phyloP scores from a whole-genome alignment of 352 stramenopile species.

The Pythium aphanidermatum region DNA sequence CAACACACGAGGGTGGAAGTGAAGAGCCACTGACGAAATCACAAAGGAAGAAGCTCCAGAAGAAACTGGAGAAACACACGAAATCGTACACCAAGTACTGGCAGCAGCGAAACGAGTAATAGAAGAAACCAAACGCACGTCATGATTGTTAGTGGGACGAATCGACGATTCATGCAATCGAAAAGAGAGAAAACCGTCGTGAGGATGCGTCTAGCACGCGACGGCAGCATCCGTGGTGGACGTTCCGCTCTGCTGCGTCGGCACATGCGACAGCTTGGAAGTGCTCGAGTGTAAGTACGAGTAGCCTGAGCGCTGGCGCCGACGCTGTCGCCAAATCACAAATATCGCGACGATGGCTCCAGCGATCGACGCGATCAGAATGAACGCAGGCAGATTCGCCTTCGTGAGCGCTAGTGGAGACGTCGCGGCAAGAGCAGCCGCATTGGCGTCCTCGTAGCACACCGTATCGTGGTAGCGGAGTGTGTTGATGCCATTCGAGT shows the following conservation, averaged over 20 bases:
- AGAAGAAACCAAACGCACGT: background rate
- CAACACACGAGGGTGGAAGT: constrained; percentile 32
- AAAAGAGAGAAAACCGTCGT: too few species aligned
- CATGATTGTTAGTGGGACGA: too few species aligned
- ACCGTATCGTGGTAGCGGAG: constrained; percentile 49
- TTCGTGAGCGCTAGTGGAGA: constrained; percentile 15
- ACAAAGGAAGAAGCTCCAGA: constrained; percentile 69
- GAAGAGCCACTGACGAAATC: constrained; percentile 50
- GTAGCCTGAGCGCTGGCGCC: constrained; percentile 48
- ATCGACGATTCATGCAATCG: too few species aligned
- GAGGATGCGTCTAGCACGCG: constrained; percentile 28
- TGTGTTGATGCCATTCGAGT: constrained; percentile 33
- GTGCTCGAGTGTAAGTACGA: constrained; percentile 50
- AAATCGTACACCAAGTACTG: constrained; percentile 69
- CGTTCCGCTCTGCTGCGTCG: constrained; percentile 11
- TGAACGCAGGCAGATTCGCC: constrained; percentile 29
- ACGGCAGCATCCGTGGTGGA: constrained; percentile 25
- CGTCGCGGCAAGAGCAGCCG: constrained; percentile 5
- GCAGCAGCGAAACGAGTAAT: constrained; percentile 18
- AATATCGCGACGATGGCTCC: constrained; percentile 30
- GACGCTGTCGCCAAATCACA: constrained; percentile 36
- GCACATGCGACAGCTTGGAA: constrained; percentile 30
- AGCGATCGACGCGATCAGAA: constrained; percentile 29
- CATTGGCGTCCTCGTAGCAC: constrained; percentile 33
- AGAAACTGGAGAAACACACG: constrained; percentile 64